Percentiles rank a stretch among this genome's conserved stretches.
Evolutionary conservation across 257 asterid genomes (phyloP).

Genomic region (Nicotiana sylvestris): DNA sequence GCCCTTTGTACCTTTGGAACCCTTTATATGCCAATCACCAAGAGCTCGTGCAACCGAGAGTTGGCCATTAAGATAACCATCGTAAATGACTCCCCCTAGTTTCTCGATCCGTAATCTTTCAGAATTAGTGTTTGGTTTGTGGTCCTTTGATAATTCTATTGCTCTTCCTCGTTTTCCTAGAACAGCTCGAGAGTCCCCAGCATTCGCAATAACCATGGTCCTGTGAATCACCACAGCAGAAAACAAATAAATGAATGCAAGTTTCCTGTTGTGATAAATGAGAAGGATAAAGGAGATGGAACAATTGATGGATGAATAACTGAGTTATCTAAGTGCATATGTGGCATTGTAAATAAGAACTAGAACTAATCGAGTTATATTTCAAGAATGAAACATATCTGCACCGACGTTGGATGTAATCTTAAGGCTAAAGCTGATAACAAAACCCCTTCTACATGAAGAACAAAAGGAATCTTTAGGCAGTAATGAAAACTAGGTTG

Average conservation of each 20-base stretch:
- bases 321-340: no score
- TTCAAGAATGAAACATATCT: not conserved
- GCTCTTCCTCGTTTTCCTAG: constrained; percentile 82
- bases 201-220: constrained; percentile 68
- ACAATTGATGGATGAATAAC: not conserved
- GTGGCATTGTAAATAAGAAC: not conserved
- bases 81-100: constrained; percentile 69
- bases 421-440: not conserved
- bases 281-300: not conserved
- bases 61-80: constrained; percentile 84
- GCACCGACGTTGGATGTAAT: not conserved
- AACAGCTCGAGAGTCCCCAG: constrained; percentile 84
- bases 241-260: not conserved
- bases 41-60: constrained; percentile 82
- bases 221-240: constrained; percentile 25
- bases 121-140: constrained; percentile 67
- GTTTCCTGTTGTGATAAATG: not conserved
- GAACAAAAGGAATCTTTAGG: not conserved
- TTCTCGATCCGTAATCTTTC: constrained; percentile 68
- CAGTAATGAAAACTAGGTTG: not conserved
- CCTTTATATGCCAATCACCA: constrained; percentile 91
- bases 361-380: not conserved
- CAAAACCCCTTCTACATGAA: not conserved
- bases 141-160: constrained; percentile 72
- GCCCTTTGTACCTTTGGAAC: constrained; percentile 54